A percentile compares a stretch with the other conserved stretches of the same genome.
phyloP scores from a whole-genome alignment of 495 filamentous ascomycete genomes.

The Aspergillus haitiensis region DNA sequence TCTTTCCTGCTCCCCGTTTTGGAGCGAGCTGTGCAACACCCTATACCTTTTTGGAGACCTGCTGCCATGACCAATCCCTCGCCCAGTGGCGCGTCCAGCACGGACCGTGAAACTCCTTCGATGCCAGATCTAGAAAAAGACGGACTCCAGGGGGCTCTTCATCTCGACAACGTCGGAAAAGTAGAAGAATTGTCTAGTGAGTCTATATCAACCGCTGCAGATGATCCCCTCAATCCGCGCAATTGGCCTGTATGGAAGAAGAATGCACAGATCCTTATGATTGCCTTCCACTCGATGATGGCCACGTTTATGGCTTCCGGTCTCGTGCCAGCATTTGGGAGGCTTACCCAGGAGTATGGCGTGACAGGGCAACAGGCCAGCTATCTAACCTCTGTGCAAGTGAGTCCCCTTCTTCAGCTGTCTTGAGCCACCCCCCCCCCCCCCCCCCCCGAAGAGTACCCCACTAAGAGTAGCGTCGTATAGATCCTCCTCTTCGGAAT shows the following conservation, averaged over 20 bases:
- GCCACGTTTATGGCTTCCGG: conserved; percentile 38
- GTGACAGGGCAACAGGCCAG: conserved; percentile 31
- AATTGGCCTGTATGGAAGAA: conserved; percentile 38
- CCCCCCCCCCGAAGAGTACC: not conserved
- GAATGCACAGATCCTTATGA: conserved; percentile 36
- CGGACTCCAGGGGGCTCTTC: no score
- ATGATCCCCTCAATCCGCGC: conserved; percentile 24
- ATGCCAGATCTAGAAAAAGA: no score
- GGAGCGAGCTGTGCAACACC: no score
- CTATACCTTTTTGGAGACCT: no score
- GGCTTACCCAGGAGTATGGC: conserved; percentile 28
- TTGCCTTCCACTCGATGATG: conserved; percentile 38
- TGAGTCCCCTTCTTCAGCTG: conserved; percentile 3
- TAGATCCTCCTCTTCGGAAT: conserved; percentile 37
- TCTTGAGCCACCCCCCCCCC: not conserved
- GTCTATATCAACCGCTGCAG: not conserved
- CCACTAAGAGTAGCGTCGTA: not conserved
- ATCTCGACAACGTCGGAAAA: no score
- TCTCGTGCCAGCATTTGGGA: conserved; percentile 35
- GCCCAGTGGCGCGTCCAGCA: no score
- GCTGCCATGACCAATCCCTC: no score
- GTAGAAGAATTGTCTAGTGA: no score
- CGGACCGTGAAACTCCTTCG: no score
- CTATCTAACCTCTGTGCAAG: conserved; percentile 35
- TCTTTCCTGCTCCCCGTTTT: no score